Evolutionary conservation across 73 alveolate species (phyloP), one percentile per base, ranked within the genome.

Genomic region (Paramecium biaurelia): DNA sequence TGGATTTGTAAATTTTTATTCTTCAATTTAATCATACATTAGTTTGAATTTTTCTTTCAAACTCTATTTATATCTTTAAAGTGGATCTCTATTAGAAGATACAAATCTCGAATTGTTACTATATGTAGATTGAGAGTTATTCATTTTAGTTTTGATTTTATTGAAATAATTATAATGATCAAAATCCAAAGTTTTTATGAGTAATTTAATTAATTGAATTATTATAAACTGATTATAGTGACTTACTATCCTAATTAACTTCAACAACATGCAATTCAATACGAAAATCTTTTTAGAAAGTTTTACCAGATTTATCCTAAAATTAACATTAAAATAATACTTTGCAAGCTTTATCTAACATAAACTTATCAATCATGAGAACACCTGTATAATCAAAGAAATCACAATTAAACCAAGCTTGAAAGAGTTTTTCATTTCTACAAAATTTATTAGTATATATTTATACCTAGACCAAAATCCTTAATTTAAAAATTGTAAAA

Each of bases 341-440:
- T 85, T 93, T 93, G 72, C 97, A 92, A 9, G 98, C 98, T 70
- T 93, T 96, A 85, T 97, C 99, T 11, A 96, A 89, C 96, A 93
- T 93, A 35, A 85, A 86, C 84, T 96, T 97, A 43, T 95, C 93
- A 79, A 97, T 92, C 38, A 82, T 58, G 35, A 96, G 82, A 4
- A 96, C 94, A 5, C 98, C 98, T 4, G 95, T 89, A 24, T 86
- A 38, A 41, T 96, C 98, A 15, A 97, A 87, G 90, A 97, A 97
- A 70, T 94, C 93, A 28, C 98, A 95, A 84, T 97, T 92, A 86
- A 97, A 96, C 99, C 99, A 97, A 79, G 96, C 95, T 57, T 96
- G 94, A 59, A 97, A 96, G 85, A 96, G 58, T 87, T 93, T 92
- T 92, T 89, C 90, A 21, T 94, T 96, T 47, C 84, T 63, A 3